A percentile compares a stretch with the other conserved stretches of the same genome.
These are phyloP conservation scores for Pseudogymnoascus sp. DNA, from an alignment of 2,329 filamentous ascomycete genomes.

Conservation along the genomic window DNA sequence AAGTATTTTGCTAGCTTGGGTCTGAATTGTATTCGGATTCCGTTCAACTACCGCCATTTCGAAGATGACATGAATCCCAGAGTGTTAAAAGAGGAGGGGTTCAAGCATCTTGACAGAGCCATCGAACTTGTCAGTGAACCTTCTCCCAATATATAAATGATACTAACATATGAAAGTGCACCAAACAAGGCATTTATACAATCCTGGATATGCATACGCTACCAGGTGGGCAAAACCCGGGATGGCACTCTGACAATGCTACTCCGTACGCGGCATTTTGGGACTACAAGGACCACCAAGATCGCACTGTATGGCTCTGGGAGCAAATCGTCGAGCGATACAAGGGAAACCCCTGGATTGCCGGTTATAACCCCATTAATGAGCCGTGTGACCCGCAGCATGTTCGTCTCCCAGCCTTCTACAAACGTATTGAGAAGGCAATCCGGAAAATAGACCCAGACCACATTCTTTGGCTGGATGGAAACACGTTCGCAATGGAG, in stretches of 20 bases:
- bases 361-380: constrained; percentile 47
- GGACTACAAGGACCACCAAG: constrained; percentile 45
- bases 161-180: constrained; percentile 18
- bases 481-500: constrained; percentile 40
- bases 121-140: constrained; percentile 32
- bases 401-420: constrained; percentile 39
- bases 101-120: constrained; percentile 42
- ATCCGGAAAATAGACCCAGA: constrained; percentile 41
- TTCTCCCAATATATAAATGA: not conserved
- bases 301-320: constrained; percentile 44
- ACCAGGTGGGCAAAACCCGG: constrained; percentile 43
- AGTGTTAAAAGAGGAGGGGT: constrained; percentile 38
- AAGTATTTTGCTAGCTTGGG: constrained; percentile 47
- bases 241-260: constrained; percentile 45
- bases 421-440: constrained; percentile 39
- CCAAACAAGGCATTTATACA: constrained; percentile 42
- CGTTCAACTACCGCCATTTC: constrained; percentile 52
- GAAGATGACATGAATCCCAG: constrained; percentile 42
- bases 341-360: constrained; percentile 40
- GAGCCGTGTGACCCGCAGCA: constrained; percentile 44
- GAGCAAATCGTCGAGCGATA: constrained; percentile 40
- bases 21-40: constrained; percentile 50
- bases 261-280: constrained; percentile 42
- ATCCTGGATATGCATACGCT: constrained; percentile 45
- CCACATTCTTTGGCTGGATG: constrained; percentile 40